Evolutionary conservation across 805 yeast genomes (phyloP), one percentile per base, ranked within the genome.

Genomic region (Zygoascus biomembranicola): DNA sequence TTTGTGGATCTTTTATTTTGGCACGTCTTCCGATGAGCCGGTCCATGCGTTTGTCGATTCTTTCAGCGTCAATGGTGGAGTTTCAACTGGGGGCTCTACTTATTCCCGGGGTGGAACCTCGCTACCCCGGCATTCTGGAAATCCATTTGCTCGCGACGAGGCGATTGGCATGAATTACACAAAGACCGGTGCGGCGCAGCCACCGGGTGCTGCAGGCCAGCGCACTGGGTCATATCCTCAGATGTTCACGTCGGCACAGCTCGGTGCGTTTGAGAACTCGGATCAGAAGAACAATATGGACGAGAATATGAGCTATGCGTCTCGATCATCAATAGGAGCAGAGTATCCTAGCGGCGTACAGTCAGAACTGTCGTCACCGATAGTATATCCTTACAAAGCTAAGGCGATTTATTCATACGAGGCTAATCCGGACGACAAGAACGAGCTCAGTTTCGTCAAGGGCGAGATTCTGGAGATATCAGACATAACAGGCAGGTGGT

Each of bases 401-500:
- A 79, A 80, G 60, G 97, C 97, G 0, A 75, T 92, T 51, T 94
- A 89, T 68, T 77, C 85, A 48, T 92, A 94, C 67, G 82, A 82
- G 50, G 97, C 97, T 6, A 89, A 86, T 63, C 94, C 92, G 1
- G 95, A 85, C 54, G 99, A 92, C 68, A 89, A 85, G 57, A 90
- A 90, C 64, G 99, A 92, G 71, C 79, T 92, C 23, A 85, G 96
- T 5, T 94, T 92, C 64, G 82, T 77, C 58, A 89, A 90, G 68
- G 97, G 94, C 53, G 98, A 92, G 69, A 73, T 89, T n/a, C 77
- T 92, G 68, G 89, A 84, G 63, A 95, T 92, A 35, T 88, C 88
- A 61, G 97, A 92, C 65, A 88, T 89, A 54, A 87, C 87, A 59
- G 97, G 97, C 47, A 84, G 95, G 71, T 92, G 99, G 99, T 92